Percentiles rank a stretch among this genome's conserved stretches.
Conservation (phyloP, 352 stramenopile genomes). For the Stramenopiles sp. region DNA sequence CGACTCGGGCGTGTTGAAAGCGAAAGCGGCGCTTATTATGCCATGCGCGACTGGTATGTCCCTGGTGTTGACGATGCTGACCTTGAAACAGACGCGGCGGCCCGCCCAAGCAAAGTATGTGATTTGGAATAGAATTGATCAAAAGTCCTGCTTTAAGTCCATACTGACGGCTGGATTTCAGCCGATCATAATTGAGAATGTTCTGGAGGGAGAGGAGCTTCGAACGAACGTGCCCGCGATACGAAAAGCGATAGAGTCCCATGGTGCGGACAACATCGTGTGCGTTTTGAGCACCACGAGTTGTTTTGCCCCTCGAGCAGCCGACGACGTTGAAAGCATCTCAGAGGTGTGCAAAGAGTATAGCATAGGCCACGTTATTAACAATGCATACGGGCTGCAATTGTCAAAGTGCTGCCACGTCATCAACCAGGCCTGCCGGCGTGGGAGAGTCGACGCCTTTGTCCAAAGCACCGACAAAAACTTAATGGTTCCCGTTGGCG, state of each 20-base stretch:
- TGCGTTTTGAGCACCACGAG: conserved; percentile 91
- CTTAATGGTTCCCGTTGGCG: conserved; percentile 89
- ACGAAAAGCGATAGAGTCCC: conserved; percentile 32
- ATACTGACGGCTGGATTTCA: conserved; percentile 71
- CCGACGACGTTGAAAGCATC: conserved; percentile 76
- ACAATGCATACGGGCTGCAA: conserved; percentile 97
- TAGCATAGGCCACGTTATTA: conserved; percentile 82
- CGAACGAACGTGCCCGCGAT: conserved; percentile 69
- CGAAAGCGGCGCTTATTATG: conserved; percentile 60
- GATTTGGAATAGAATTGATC: conserved; percentile 87
- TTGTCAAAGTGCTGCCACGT: conserved; percentile 72
- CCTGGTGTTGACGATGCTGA: conserved; percentile 64
- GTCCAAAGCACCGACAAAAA: conserved; percentile 98
- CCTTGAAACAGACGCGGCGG: conserved; percentile 36
- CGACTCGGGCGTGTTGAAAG: conserved; percentile 45
- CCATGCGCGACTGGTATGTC: conserved; percentile 93
- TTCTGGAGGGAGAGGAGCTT: conserved; percentile 44
- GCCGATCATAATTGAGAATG: conserved; percentile 22
- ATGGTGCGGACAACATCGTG: conserved; percentile 47
- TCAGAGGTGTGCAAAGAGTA: conserved; percentile 55
- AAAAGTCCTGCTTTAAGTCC: conserved; percentile 97
- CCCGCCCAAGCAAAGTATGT: conserved; percentile 42
- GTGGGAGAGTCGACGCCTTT: conserved; percentile 79
- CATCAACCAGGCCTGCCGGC: conserved; percentile 49
- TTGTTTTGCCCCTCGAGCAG: conserved; percentile 89